Base-by-base conservation (phyloP, 768 basidiomycete genomes). In the Tylopilus subfusipes region DNA sequence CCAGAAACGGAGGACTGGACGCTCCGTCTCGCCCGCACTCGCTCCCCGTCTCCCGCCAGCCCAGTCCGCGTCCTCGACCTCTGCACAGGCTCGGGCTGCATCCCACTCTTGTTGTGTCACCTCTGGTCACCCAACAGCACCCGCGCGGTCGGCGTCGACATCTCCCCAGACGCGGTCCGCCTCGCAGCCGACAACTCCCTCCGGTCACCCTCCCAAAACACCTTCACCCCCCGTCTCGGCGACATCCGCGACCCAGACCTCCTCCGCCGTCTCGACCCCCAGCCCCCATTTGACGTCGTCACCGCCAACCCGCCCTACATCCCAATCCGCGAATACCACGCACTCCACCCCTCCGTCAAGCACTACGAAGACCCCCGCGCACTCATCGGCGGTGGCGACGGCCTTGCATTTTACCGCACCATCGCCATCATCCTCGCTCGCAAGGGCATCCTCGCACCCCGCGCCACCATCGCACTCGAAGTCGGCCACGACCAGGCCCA, bases 1-100 rank as follows among this genome's bases (percentile, higher is more conserved):
- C 90, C 94, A 42, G 96, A 99, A 71, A 99, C 96, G 0, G 93
- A 97, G 65, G 72, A 92, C 59, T 91, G 89, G 88, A 76, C 85
- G 8, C 68, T 82, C 10, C 78, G 76, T 48, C 80, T 93, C 52
- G 78, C 85, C 25, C 72, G 78, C 13, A 63, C 67, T n/a, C 62
- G 82, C 48, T 56, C 69, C 3, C 76, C 77, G 9, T 66, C 70
- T 16, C 45, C 34, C 5, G 19, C 42, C 52, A 36, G 56, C 7
- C 72, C 73, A 0, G 25, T 78, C 16, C 74, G 73, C 29, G 70
- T 95, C 25, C 76, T 98, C 30, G 96, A 99, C 73, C 82, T 98
- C 42, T 93, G 95, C 68, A 96, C 94, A 6, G 96, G 96, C 43
- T 83, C 92, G 0, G 96, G 90, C 14, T 94, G 93, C 68, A 94